A percentile compares a stretch with the other conserved stretches of the same genome.
These are phyloP conservation scores for Venustampulla echinocandica DNA, from an alignment of 495 filamentous ascomycete genomes.

Conservation along the genomic window DNA sequence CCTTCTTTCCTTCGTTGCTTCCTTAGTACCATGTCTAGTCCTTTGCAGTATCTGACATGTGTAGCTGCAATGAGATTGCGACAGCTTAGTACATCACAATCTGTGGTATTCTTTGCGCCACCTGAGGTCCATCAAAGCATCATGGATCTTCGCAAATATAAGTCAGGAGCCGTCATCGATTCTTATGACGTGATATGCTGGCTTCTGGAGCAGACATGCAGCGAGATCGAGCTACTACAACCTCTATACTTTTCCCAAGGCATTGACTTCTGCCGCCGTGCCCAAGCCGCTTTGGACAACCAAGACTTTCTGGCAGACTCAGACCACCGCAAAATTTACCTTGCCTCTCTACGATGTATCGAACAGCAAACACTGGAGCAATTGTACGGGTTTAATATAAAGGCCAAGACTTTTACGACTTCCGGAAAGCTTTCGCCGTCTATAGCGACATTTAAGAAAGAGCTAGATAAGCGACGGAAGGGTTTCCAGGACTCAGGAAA, in stretches of 20 bases:
- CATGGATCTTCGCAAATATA: slow-evolving; percentile 11
- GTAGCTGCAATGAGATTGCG: slow-evolving; percentile 42
- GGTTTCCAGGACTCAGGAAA: slow-evolving; percentile 23
- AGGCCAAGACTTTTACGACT: slow-evolving; percentile 2
- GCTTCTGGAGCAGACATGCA: slow-evolving; percentile 55
- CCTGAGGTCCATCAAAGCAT: slow-evolving; percentile 38
- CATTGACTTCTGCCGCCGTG: slow-evolving; percentile 42
- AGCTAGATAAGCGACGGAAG: slow-evolving; percentile 22
- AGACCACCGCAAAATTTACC: slow-evolving; percentile 27
- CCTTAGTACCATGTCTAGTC: neutral
- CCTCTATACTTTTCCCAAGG: slow-evolving; percentile 50
- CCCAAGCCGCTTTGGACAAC: slow-evolving; percentile 14
- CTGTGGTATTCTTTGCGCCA: slow-evolving; percentile 35
- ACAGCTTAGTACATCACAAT: slow-evolving; percentile 31
- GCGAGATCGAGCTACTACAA: slow-evolving; percentile 43
- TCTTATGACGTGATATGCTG: slow-evolving; percentile 34
- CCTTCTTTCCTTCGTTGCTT: neutral
- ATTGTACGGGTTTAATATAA: slow-evolving; percentile 31
- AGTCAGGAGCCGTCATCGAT: neutral
- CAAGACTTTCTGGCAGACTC: slow-evolving; percentile 22
- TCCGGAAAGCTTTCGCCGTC: slow-evolving; percentile 7
- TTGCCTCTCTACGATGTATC: slow-evolving; percentile 29
- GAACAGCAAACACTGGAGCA: slow-evolving; percentile 39
- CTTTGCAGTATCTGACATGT: slow-evolving; percentile 5
- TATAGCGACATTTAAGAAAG: slow-evolving; percentile 21